A percentile compares a stretch with the other conserved stretches of the same genome.
phyloP scores from a whole-genome alignment of 2,329 filamentous ascomycete species.

The Ustulina deusta region DNA sequence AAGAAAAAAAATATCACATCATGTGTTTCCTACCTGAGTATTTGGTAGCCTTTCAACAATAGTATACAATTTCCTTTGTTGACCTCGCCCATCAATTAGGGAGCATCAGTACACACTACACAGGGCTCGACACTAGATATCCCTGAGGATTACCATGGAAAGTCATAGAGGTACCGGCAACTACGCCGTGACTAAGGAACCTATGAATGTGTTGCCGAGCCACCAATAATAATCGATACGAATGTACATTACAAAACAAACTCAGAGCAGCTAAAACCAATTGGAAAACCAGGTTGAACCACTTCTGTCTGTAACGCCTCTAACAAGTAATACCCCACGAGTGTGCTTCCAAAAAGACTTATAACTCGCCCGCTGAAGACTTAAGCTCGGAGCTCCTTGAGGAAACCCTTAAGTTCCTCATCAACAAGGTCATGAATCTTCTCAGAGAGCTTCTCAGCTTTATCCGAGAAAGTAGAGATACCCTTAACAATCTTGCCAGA shows the following conservation, averaged over 20 bases:
- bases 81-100: background rate
- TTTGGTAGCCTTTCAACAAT: background rate
- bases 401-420: constrained; percentile 70
- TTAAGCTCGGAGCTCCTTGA: constrained; percentile 63
- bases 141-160: constrained; percentile 6
- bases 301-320: constrained; percentile 33
- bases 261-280: constrained; percentile 33
- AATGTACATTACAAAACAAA: constrained; percentile 47
- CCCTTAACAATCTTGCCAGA: constrained; percentile 68
- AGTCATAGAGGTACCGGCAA: constrained; percentile 34
- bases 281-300: constrained; percentile 30
- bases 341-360: constrained; percentile 24
- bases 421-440: constrained; percentile 73
- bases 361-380: background rate
- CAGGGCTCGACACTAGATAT: background rate
- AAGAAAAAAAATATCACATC: background rate
- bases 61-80: background rate
- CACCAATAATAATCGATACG: constrained; percentile 42
- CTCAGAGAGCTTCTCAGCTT: constrained; percentile 71
- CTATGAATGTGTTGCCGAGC: constrained; percentile 43
- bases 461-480: constrained; percentile 63
- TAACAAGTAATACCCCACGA: constrained; percentile 27
- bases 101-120: background rate
- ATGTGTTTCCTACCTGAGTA: background rate
- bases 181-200: constrained; percentile 40